These are phyloP conservation scores for Microcyclospora pomicola DNA, from an alignment of 2,329 filamentous ascomycete species.

Conservation along the genomic window DNA sequence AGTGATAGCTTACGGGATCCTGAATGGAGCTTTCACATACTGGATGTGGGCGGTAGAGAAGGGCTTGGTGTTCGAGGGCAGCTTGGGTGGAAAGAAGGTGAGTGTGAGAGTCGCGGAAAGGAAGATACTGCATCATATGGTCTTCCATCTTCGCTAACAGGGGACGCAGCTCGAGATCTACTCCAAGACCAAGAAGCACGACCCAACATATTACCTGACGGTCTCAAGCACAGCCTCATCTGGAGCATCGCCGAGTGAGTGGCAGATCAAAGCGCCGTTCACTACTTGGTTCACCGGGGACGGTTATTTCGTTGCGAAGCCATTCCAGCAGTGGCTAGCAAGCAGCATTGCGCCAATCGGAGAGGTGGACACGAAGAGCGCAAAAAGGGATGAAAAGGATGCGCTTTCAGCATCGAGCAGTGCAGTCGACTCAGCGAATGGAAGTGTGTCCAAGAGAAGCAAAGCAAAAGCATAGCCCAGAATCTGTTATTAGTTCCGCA, in stretches of 20 bases:
- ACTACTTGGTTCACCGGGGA: constrained; percentile 59
- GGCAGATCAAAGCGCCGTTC: constrained; percentile 51
- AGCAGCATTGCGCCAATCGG: constrained; percentile 53
- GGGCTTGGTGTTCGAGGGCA: constrained; percentile 68
- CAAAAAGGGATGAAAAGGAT: constrained; percentile 26
- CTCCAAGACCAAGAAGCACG: constrained; percentile 62
- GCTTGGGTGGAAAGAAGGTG: constrained; percentile 53
- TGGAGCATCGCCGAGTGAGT: constrained; percentile 23
- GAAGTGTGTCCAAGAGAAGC: not conserved
- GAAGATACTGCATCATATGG: too few relatives aligned
- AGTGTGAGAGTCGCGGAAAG: constrained; percentile 5
- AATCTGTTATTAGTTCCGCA: too few relatives aligned
- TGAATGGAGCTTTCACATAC: constrained; percentile 65
- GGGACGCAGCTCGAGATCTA: constrained; percentile 52
- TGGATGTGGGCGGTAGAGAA: constrained; percentile 81
- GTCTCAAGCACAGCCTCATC: constrained; percentile 31
- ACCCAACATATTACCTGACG: constrained; percentile 64
- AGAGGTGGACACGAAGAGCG: constrained; percentile 45
- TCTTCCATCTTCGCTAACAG: not conserved
- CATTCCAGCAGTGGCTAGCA: constrained; percentile 68
- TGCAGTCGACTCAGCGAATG: not conserved
- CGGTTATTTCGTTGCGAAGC: constrained; percentile 58
- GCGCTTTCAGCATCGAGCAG: constrained; percentile 10
- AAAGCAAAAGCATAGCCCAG: not conserved
- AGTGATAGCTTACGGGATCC: constrained; percentile 61